Evolutionary conservation across 2,329 filamentous ascomycete genomes (phyloP), one percentile per base, ranked within the genome.

Genomic region (Ophiostoma montium): DNA sequence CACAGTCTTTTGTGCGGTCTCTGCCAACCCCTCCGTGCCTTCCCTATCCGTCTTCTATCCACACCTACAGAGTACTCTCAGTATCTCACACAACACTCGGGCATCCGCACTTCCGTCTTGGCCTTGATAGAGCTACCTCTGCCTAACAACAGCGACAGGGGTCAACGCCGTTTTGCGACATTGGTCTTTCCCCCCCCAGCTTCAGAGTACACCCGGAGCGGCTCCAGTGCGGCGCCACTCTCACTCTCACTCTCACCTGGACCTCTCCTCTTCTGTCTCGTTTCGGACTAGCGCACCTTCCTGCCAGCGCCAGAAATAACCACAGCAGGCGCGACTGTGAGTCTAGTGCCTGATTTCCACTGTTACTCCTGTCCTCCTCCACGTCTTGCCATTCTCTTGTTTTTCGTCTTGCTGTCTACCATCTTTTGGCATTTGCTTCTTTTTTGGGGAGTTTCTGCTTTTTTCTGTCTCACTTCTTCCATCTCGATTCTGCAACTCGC

Each of bases 321-420:
- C 36, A 48, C 30, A 46, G 41, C 39, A 48, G 23, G 41, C 47
- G 41, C 47, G 49, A 56, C 39, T 51, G 54, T 56, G 51, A 56
- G 54, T 42, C 53, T 50, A 47, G 52, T 43, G 33, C 46, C 33
- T 31, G 36, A 19, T 23, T 33, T 41, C n/a, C 41, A 33, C 30
- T 43, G 31, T 35, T 33, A 19, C 16, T 35, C 35, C 21, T 21
- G 35, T 13, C 32, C 13, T 32, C 35, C 19, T 30, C 32, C 16
- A 23, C 39, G 23, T 30, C 39, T 21, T 15, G 21, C 35, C 18
- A 30, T 11, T 23, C 43, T 30, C 30, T 32, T 50, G n/a, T 46
- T 42, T 23, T 27, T 49, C 33, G 43, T n/a, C 36, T 47, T 47
- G 23, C 35, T 38, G 13, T 38, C 19, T 39, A 5, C 11, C n/a